These are phyloP conservation scores for Triangularia verruculosa DNA, from an alignment of 2,329 filamentous ascomycete species.

Conservation along the genomic window DNA sequence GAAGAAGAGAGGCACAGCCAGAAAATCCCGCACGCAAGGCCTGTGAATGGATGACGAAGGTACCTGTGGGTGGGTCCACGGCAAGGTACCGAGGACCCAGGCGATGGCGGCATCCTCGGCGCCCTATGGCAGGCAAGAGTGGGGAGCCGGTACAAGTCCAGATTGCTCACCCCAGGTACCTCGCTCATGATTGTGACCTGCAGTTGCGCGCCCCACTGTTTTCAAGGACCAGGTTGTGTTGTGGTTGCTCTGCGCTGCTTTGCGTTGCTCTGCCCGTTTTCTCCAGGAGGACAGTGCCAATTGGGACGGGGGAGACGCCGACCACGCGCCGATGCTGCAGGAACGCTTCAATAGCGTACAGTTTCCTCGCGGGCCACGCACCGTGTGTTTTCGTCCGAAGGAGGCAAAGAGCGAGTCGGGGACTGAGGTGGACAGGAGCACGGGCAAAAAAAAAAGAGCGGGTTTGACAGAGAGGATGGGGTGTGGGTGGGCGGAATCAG, in stretches of 20 bases:
- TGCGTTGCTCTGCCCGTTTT: slow-evolving; percentile 13
- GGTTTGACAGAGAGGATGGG: no score
- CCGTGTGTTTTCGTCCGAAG: slow-evolving; percentile 9
- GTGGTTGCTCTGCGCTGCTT: slow-evolving; percentile 11
- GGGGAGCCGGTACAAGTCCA: slow-evolving; percentile 29
- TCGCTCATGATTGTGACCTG: slow-evolving; percentile 28
- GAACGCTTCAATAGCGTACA: background rate
- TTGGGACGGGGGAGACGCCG: slow-evolving; percentile 21
- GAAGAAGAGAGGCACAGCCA: slow-evolving; percentile 21
- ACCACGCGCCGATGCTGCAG: slow-evolving; percentile 16
- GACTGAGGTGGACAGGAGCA: background rate
- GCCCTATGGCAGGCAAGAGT: slow-evolving; percentile 14
- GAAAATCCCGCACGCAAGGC: slow-evolving; percentile 30
- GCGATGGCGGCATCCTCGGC: slow-evolving; percentile 25
- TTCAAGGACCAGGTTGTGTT: slow-evolving; percentile 9
- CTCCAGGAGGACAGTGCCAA: slow-evolving; percentile 23
- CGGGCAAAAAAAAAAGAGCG: background rate
- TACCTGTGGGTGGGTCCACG: slow-evolving; percentile 26
- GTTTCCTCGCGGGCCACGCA: slow-evolving; percentile 4
- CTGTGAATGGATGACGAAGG: slow-evolving; percentile 14
- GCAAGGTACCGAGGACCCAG: slow-evolving; percentile 31
- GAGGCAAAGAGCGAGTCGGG: slow-evolving; percentile 5
- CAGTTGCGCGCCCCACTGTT: slow-evolving; percentile 21
- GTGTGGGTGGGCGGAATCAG: background rate
- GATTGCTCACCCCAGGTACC: slow-evolving; percentile 32